Evolutionary conservation across 768 basidiomycete genomes (phyloP).

Genomic region (Lactarius psammicola): DNA sequence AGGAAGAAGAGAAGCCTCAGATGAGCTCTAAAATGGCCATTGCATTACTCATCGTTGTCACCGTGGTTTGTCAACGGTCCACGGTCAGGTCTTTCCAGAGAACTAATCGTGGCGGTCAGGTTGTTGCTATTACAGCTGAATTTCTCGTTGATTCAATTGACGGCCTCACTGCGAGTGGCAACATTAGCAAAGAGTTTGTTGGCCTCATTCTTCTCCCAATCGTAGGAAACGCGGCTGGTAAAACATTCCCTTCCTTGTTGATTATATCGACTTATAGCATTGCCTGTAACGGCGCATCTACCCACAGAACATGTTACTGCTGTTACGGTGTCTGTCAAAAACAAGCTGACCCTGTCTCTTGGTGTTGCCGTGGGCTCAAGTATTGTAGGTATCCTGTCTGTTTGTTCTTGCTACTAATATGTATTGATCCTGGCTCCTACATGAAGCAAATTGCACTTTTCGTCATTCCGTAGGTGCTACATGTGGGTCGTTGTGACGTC

Average conservation of each 20-base stretch:
- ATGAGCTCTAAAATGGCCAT: constrained; percentile 39
- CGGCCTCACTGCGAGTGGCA: constrained; percentile 57
- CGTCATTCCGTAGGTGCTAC: constrained; percentile 69
- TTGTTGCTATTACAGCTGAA: constrained; percentile 56
- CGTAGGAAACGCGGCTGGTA: constrained; percentile 82
- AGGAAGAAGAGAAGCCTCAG: constrained; percentile 37
- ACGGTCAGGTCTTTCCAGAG: background rate
- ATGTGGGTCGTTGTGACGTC: background rate
- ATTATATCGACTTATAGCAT: constrained; percentile 6
- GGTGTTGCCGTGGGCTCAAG: constrained; percentile 88
- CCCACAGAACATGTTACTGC: constrained; percentile 80
- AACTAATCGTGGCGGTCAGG: constrained; percentile 26
- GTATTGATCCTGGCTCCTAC: background rate
- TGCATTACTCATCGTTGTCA: constrained; percentile 39
- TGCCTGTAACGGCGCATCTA: constrained; percentile 7
- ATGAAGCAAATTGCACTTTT: constrained; percentile 80
- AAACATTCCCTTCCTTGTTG: constrained; percentile 25
- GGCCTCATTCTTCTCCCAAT: constrained; percentile 88
- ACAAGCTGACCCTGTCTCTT: constrained; percentile 82
- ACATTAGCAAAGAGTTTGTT: constrained; percentile 77
- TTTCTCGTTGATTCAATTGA: constrained; percentile 78
- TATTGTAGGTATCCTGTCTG: constrained; percentile 50
- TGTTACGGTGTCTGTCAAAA: constrained; percentile 87
- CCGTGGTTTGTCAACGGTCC: constrained; percentile 37
- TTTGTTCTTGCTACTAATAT: constrained; percentile 1